phyloP scores from a whole-genome alignment of 2,329 filamentous ascomycete species.

The Fusarium chaquense region DNA sequence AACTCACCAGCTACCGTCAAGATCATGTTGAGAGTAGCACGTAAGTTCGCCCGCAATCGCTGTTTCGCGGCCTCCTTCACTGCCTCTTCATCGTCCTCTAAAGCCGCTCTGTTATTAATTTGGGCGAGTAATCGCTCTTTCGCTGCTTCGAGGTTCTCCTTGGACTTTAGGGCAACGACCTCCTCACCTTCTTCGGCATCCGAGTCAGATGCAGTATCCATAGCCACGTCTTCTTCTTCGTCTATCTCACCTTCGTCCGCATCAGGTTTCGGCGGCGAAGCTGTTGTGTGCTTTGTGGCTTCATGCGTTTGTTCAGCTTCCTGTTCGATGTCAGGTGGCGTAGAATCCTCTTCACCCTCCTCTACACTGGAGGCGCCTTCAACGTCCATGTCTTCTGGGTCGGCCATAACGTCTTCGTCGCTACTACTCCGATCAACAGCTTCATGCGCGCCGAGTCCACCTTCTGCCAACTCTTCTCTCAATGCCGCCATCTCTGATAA shows the following conservation, averaged over 20 bases:
- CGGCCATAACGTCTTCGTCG: constrained; percentile 54
- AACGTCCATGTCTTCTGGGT: constrained; percentile 49
- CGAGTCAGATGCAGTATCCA: constrained; percentile 57
- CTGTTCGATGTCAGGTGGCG: constrained; percentile 7
- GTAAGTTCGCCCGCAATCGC: constrained; percentile 63
- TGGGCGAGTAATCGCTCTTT: constrained; percentile 62
- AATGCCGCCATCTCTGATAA: constrained; percentile 65
- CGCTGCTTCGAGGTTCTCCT: constrained; percentile 60
- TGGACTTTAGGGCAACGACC: constrained; percentile 36
- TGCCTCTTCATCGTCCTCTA: constrained; percentile 46
- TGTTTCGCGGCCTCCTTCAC: constrained; percentile 47
- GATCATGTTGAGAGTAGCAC: constrained; percentile 91
- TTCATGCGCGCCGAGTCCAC: constrained; percentile 58
- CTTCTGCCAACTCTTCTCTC: constrained; percentile 57
- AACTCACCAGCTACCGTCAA: constrained; percentile 87
- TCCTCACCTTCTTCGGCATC: constrained; percentile 54
- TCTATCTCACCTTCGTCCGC: constrained; percentile 47
- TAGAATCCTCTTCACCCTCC: constrained; percentile 28
- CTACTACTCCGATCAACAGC: constrained; percentile 61
- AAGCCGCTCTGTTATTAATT: constrained; percentile 50
- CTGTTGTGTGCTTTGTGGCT: not conserved
- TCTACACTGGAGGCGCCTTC: constrained; percentile 45
- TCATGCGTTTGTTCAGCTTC: constrained; percentile 19
- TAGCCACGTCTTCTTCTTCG: constrained; percentile 53
- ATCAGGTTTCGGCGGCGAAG: constrained; percentile 18